A percentile compares a stretch with the other conserved stretches of the same genome.
These are phyloP conservation scores for Penicillium paradoxum DNA, from an alignment of 495 filamentous ascomycete genomes.

Conservation along the genomic window DNA sequence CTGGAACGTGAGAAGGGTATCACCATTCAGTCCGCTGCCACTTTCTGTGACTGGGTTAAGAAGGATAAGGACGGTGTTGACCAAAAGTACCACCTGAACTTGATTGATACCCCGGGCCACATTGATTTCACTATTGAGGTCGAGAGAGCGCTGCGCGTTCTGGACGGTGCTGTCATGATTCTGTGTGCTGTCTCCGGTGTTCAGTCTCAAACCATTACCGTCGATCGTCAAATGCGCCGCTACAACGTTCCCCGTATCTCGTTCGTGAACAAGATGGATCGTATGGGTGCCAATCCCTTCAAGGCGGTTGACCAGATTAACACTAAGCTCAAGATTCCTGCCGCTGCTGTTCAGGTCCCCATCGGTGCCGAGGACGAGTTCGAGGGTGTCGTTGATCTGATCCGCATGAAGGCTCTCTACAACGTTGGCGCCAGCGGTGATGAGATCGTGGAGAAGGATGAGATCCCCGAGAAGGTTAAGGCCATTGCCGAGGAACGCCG, in stretches of 20 bases:
- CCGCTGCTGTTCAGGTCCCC: slow-evolving; percentile 91
- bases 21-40: slow-evolving; percentile 96
- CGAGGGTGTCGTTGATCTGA: slow-evolving; percentile 88
- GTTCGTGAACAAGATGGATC: slow-evolving; percentile 99
- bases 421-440: slow-evolving; percentile 80
- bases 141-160: slow-evolving; percentile 88
- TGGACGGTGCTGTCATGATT: slow-evolving; percentile 98
- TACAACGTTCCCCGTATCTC: slow-evolving; percentile 95
- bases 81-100: slow-evolving; percentile 91
- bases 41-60: slow-evolving; percentile 97
- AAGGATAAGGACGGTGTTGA: slow-evolving; percentile 65
- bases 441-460: slow-evolving; percentile 64
- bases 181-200: slow-evolving; percentile 96
- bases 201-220: slow-evolving; percentile 96
- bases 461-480: slow-evolving; percentile 73
- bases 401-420: slow-evolving; percentile 89
- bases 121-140: slow-evolving; percentile 99
- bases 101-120: slow-evolving; percentile 98
- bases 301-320: slow-evolving; percentile 98
- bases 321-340: slow-evolving; percentile 83
- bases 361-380: slow-evolving; percentile 92
- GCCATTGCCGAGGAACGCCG: slow-evolving; percentile 73
- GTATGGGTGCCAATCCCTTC: slow-evolving; percentile 97
- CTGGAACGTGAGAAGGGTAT: slow-evolving; percentile 97
- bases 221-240: slow-evolving; percentile 96